Percentiles rank a stretch among this genome's conserved stretches.
Evolutionary conservation across 352 stramenopile species (phyloP).

Genomic region (Halophytophthora batemanensis): DNA sequence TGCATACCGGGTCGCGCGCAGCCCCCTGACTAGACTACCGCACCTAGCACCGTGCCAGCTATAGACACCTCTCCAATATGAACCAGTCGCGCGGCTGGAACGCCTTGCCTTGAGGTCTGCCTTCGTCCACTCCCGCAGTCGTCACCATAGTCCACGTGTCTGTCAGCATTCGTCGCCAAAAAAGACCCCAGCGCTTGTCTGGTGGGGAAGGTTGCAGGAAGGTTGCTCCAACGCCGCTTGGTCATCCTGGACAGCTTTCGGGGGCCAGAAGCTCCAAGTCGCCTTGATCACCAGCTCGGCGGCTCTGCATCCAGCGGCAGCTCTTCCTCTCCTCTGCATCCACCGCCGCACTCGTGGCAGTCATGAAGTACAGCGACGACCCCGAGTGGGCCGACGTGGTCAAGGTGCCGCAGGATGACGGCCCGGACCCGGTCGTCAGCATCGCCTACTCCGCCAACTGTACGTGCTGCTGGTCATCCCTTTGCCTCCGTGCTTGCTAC

Average conservation of each 20-base stretch:
- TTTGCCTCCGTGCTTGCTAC: not conserved
- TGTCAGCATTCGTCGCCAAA: not conserved
- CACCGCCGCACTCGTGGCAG: not conserved
- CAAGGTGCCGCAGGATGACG: conserved; percentile 83
- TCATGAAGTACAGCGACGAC: conserved; percentile 63
- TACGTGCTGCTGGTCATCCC: conserved; percentile 28
- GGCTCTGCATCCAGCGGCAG: not conserved
- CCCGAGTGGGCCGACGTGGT: conserved; percentile 74
- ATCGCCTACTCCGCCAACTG: conserved; percentile 74
- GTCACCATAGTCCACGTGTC: not conserved
- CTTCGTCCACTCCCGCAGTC: not conserved
- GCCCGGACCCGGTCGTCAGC: conserved; percentile 70
- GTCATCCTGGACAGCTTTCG: not conserved
- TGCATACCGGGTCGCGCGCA: too few species aligned
- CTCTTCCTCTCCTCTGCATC: not conserved
- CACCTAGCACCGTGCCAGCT: too few species aligned
- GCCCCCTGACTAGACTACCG: too few species aligned
- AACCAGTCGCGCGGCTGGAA: too few species aligned
- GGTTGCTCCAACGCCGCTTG: conserved; percentile 5
- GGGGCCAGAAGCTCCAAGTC: not conserved
- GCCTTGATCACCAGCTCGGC: not conserved
- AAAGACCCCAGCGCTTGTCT: not conserved
- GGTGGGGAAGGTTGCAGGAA: conserved; percentile 8
- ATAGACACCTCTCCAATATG: too few species aligned
- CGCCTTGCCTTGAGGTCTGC: too few species aligned